These are phyloP conservation scores for Ogataea populi-albae DNA, from an alignment of 805 yeast species.

Conservation along the genomic window DNA sequence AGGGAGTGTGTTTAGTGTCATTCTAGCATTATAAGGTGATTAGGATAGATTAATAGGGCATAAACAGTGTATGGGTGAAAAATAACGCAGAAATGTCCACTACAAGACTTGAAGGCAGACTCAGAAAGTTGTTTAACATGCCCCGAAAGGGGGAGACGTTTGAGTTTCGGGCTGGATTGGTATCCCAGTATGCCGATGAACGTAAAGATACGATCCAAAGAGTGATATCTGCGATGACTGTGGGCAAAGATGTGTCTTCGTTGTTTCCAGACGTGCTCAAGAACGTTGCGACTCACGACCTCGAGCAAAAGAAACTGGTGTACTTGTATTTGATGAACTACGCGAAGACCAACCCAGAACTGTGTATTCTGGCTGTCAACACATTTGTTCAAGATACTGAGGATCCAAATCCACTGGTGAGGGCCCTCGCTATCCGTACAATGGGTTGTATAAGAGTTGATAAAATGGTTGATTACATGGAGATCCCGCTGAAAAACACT, in stretches of 20 bases:
- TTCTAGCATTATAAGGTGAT: no score
- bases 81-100: constrained; percentile 17
- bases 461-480: constrained; percentile 92
- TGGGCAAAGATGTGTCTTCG: constrained; percentile 93
- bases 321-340: constrained; percentile 94
- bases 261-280: constrained; percentile 94
- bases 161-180: constrained; percentile 86
- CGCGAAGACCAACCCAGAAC: constrained; percentile 94
- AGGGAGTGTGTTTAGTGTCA: no score
- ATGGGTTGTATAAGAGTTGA: constrained; percentile 98
- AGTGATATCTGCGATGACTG: constrained; percentile 97
- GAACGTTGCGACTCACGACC: constrained; percentile 93
- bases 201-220: constrained; percentile 95
- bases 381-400: constrained; percentile 94
- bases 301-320: constrained; percentile 94
- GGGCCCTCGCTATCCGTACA: constrained; percentile 95
- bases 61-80: no score
- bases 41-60: no score
- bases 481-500: constrained; percentile 81
- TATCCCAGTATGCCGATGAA: constrained; percentile 91
- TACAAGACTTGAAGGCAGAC: constrained; percentile 44
- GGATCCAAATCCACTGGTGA: constrained; percentile 92
- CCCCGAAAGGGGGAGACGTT: constrained; percentile 76
- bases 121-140: constrained; percentile 54
- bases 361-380: constrained; percentile 93